Percentiles rank a stretch among this genome's conserved stretches.
Conservation (phyloP, 2,329 filamentous ascomycete species). For the Alternaria rosae region DNA sequence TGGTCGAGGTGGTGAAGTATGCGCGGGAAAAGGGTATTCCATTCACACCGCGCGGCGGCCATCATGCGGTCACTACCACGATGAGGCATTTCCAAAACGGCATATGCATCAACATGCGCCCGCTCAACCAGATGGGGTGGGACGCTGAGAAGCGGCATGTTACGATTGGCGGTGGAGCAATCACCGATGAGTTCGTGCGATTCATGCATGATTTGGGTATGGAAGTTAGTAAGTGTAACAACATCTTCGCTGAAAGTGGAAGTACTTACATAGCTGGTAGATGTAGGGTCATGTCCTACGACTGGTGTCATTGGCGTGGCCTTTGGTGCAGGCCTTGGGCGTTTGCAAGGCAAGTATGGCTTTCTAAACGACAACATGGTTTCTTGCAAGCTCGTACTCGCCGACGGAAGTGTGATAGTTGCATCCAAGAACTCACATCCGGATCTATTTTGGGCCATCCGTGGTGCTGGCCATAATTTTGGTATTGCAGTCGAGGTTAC, state of each 20-base stretch:
- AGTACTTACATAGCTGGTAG: not conserved
- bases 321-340: conserved; percentile 9
- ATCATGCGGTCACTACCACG: conserved; percentile 10
- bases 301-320: conserved; percentile 14
- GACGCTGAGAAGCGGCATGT: not conserved
- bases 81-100: conserved; percentile 8
- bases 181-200: conserved; percentile 10
- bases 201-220: conserved; percentile 8
- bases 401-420: not conserved
- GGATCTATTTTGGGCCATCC: conserved; percentile 1
- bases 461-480: conserved; percentile 9
- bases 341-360: conserved; percentile 12
- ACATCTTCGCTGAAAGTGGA: not conserved
- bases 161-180: not conserved
- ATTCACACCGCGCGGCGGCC: conserved; percentile 10
- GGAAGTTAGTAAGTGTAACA: conserved; percentile 12
- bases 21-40: conserved; percentile 8
- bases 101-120: conserved; percentile 12
- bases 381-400: conserved; percentile 7
- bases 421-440: not conserved
- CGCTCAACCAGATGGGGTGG: conserved; percentile 11
- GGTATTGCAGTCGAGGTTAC: conserved; percentile 10
- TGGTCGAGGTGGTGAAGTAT: conserved; percentile 6
- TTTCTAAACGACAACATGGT: conserved; percentile 12
- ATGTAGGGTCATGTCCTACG: conserved; percentile 9